Percentiles rank a stretch among this genome's conserved stretches.
These are phyloP conservation scores for Tulasnella calospora DNA, from an alignment of 768 basidiomycete genomes.

Conservation along the genomic window DNA sequence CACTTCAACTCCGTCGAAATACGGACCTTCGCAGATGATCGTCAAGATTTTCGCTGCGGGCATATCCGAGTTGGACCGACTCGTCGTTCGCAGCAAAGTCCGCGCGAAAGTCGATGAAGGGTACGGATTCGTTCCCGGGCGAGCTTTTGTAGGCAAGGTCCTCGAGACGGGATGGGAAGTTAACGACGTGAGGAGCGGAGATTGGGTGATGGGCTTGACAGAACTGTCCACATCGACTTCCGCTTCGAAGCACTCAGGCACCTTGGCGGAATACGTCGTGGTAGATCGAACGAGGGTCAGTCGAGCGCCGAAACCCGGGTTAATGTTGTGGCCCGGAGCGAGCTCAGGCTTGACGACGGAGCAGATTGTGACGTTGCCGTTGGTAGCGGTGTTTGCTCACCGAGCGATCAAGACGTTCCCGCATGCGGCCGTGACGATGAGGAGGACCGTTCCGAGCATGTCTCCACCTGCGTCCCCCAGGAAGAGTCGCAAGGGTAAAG, in stretches of 20 bases:
- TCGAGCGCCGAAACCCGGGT: slow-evolving; percentile 59
- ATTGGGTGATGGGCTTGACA: slow-evolving; percentile 80
- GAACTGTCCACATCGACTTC: slow-evolving; percentile 44
- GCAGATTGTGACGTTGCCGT: slow-evolving; percentile 74
- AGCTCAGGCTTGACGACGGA: slow-evolving; percentile 47
- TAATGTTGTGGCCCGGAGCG: neutral
- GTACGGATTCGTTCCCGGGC: slow-evolving; percentile 74
- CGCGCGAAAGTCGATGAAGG: slow-evolving; percentile 34
- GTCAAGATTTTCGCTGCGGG: slow-evolving; percentile 87
- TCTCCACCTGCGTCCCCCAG: slow-evolving; percentile 43
- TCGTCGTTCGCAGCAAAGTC: slow-evolving; percentile 52
- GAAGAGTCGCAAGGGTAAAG: too few relatives aligned
- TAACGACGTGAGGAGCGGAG: slow-evolving; percentile 60
- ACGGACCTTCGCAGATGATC: slow-evolving; percentile 63
- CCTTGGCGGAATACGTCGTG: slow-evolving; percentile 82
- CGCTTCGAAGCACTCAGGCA: slow-evolving; percentile 46
- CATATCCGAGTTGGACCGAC: slow-evolving; percentile 66
- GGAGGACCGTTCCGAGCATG: neutral
- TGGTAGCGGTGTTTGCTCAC: slow-evolving; percentile 75
- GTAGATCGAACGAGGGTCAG: slow-evolving; percentile 73
- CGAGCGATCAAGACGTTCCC: slow-evolving; percentile 70
- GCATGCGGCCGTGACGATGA: slow-evolving; percentile 31
- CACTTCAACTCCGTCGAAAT: slow-evolving; percentile 65
- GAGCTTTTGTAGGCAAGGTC: slow-evolving; percentile 80
- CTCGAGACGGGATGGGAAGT: slow-evolving; percentile 81